phyloP scores from a whole-genome alignment of 106 monocot genomes.

The Apostasia ramifera region DNA sequence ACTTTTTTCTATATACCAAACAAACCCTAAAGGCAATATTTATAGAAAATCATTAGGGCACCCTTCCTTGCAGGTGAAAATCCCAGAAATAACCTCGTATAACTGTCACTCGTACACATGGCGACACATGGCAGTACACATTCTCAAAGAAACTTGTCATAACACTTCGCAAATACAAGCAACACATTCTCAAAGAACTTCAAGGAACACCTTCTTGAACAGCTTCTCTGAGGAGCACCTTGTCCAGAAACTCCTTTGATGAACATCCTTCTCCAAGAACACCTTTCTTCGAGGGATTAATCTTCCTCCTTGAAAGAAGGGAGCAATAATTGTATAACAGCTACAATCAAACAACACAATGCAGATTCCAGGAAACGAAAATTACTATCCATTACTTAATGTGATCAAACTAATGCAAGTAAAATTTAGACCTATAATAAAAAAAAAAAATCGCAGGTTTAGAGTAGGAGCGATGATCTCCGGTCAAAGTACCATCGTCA shows the following conservation, averaged over 20 bases:
- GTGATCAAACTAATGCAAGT: not conserved
- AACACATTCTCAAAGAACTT: not conserved
- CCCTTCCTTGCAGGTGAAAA: no score
- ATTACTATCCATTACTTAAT: not conserved
- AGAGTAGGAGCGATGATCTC: not conserved
- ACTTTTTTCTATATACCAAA: no score
- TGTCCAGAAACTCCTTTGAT: no score
- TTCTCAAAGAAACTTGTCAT: no score
- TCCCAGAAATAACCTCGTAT: no score
- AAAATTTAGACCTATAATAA: not conserved
- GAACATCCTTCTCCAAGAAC: no score
- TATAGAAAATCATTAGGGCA: no score
- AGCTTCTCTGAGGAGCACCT: not conserved
- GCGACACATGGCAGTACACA: no score
- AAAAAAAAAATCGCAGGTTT: not conserved
- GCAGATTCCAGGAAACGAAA: not conserved
- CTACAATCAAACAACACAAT: not conserved
- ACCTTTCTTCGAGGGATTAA: not conserved
- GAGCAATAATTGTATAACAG: not conserved
- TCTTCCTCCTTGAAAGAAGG: not conserved
- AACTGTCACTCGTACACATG: no score
- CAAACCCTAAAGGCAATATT: no score
- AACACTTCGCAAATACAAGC: no score
- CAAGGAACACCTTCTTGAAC: not conserved
- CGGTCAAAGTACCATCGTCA: conserved; percentile 10